Base-by-base conservation (phyloP, 306 rosid genomes). In the Oxytropis ochrocephala region DNA sequence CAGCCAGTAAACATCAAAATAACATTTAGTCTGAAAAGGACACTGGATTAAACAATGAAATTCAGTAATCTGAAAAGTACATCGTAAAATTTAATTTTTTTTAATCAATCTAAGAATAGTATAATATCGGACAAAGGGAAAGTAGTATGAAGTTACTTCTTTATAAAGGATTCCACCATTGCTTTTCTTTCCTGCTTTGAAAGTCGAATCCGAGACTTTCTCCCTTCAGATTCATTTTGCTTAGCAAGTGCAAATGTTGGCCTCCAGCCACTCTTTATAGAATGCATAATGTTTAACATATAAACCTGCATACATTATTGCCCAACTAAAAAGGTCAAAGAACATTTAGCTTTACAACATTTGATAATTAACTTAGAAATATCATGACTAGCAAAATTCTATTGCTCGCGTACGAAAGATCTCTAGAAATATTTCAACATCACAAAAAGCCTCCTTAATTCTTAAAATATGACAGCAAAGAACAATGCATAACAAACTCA, bases 151-250 rank as follows among this genome's bases (percentile, higher is more conserved):
- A 60, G 60, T 83, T 87, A 91, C 99, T 79, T 94, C 69, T 84
- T 82, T 72, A 95, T 91, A 73, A 95, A 95, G 69, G 91, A 73
- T 63, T 89, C 91, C 48, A 89, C 95, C 99, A 91, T 84, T 50
- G 88, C 86, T 85, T 95, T 95, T 76, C 97, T 75, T 80, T 95
- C 92, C 75, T 91, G 84, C 82, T 95, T 95, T 21, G 97, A 89
- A 32, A 86, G 95, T 59, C 97, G 92, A 79, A 89, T 87, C 17
- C 97, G 86, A 16, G 95, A 44, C 75, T 83, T 95, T 83, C 82
- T 89, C 33, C 91, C 87, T 48, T 91, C 93, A 39, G 92, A 83
- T 43, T 87, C 97, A 73, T 91, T 95, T 51, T 76, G 75, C 76
- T 82, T 89, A 24, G 99, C 97, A 17, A 95, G 91, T 81, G 95